A percentile compares a stretch with the other conserved stretches of the same genome.
These are phyloP conservation scores for Xerocomus brunneocitrinus DNA, from an alignment of 768 basidiomycete species.

Conservation along the genomic window DNA sequence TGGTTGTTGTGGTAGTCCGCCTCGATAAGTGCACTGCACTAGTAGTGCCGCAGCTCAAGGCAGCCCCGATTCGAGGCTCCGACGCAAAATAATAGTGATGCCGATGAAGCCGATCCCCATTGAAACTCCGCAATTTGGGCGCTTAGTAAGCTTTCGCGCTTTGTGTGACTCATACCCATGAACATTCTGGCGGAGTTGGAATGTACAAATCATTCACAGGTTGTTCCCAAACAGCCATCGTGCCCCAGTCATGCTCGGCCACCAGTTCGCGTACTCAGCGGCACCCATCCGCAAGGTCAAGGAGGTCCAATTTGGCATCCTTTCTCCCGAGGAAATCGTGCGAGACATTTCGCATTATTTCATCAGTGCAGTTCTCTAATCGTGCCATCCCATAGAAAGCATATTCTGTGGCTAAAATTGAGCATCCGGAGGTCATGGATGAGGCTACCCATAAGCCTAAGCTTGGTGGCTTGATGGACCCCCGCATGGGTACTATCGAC, in stretches of 20 bases:
- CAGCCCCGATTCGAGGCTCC: conserved; percentile 18
- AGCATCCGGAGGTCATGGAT: conserved; percentile 98
- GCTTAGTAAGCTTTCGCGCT: not conserved
- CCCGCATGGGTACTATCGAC: conserved; percentile 96
- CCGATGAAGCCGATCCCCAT: too few species aligned
- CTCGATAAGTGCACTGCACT: not conserved
- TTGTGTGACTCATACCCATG: conserved; percentile 16
- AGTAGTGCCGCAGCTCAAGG: conserved; percentile 1
- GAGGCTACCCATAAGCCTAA: conserved; percentile 88
- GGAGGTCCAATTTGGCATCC: conserved; percentile 98
- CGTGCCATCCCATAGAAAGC: conserved; percentile 69
- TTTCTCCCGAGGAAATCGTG: conserved; percentile 98
- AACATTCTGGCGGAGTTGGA: conserved; percentile 32
- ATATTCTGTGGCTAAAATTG: conserved; percentile 96
- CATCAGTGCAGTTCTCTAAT: conserved; percentile 7
- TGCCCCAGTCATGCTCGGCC: conserved; percentile 64
- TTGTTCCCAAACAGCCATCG: conserved; percentile 33
- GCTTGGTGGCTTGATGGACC: conserved; percentile 93
- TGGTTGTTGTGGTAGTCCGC: conserved; percentile 9
- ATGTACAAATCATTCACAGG: conserved; percentile 30
- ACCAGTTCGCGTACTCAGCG: conserved; percentile 88
- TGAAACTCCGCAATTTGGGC: not conserved
- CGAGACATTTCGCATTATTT: conserved; percentile 1
- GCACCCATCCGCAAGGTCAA: conserved; percentile 93
- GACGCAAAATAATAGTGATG: not conserved